These are phyloP conservation scores for Suhomyces panamericanus DNA, from an alignment of 1,139 yeast species.

Conservation along the genomic window DNA sequence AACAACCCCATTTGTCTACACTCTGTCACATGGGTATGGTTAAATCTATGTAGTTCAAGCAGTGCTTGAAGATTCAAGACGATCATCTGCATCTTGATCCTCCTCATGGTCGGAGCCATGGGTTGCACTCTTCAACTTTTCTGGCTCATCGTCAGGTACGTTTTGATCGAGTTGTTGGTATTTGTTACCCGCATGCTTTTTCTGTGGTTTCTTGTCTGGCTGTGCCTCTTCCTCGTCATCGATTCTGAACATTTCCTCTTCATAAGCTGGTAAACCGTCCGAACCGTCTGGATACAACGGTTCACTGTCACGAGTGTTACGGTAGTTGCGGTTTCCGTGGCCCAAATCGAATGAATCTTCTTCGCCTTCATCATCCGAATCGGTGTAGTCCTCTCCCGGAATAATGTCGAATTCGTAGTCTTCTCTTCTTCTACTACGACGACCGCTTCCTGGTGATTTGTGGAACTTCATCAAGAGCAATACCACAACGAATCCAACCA, in stretches of 20 bases:
- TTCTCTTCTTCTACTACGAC: conserved; percentile 62
- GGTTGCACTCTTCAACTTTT: conserved; percentile 2
- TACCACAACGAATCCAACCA: conserved; percentile 58
- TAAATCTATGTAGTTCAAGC: background rate
- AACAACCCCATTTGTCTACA: too few species aligned
- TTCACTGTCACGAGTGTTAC: conserved; percentile 4
- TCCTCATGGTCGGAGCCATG: conserved; percentile 1
- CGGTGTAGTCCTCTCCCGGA: conserved; percentile 60
- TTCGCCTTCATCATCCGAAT: conserved; percentile 22
- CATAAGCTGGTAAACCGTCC: conserved; percentile 35
- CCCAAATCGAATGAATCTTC: conserved; percentile 22
- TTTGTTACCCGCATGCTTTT: conserved; percentile 6
- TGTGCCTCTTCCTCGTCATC: conserved; percentile 39
- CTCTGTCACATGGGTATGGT: background rate
- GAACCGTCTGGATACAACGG: conserved; percentile 14
- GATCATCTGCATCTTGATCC: conserved; percentile 6
- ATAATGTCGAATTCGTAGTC: conserved; percentile 80
- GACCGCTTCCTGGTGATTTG: conserved; percentile 47
- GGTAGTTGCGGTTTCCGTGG: conserved; percentile 5
- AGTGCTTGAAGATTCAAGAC: conserved; percentile 8
- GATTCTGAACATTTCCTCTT: conserved; percentile 45
- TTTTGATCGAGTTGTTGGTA: conserved; percentile 5
- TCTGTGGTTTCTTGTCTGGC: conserved; percentile 12
- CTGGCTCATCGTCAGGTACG: conserved; percentile 9
- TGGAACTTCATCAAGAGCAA: conserved; percentile 55